These are phyloP conservation scores for Trichomonascus vanleenenianus DNA, from an alignment of 805 yeast species.

Conservation along the genomic window DNA sequence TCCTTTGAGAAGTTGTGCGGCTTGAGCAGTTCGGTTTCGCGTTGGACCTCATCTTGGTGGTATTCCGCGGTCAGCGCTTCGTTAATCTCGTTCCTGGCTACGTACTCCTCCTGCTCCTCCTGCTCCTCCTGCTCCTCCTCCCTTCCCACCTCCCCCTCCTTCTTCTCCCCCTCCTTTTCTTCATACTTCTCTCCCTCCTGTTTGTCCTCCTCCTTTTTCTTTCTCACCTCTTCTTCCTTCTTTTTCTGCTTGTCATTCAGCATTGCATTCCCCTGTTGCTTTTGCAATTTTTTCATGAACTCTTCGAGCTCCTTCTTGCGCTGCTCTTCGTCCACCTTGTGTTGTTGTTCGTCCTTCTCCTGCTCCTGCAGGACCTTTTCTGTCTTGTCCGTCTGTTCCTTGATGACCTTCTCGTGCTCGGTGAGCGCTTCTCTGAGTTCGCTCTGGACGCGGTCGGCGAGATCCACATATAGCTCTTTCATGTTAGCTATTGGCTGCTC, in stretches of 20 bases:
- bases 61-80: background rate
- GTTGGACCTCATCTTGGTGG: background rate
- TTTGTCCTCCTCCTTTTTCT: no score
- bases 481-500: no score
- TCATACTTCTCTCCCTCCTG: no score
- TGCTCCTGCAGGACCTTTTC: background rate
- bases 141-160: background rate
- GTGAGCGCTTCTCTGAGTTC: no score
- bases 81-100: background rate
- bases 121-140: background rate
- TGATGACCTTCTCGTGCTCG: no score
- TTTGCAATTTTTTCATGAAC: background rate
- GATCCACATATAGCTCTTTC: no score
- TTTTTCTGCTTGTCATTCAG: background rate
- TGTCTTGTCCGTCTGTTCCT: no score
- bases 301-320: background rate
- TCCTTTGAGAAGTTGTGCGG: background rate
- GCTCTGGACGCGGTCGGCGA: no score
- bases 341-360: background rate
- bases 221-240: background rate
- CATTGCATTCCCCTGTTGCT: no score
- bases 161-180: no score
- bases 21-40: background rate
- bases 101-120: background rate
- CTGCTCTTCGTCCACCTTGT: no score